Base-by-base conservation (phyloP, 306 rosid species). In the Castanea sativa region DNA sequence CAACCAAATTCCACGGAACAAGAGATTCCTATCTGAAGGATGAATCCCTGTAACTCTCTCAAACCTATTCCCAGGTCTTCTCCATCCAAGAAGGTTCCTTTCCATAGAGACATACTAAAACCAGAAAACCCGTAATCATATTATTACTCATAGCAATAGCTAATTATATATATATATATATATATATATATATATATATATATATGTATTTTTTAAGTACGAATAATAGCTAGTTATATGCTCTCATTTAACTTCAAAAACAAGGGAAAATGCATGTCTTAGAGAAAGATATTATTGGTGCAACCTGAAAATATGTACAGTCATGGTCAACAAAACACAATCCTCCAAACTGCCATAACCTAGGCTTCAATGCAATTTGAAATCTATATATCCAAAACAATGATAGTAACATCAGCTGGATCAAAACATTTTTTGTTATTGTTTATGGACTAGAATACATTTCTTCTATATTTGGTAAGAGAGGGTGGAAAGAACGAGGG, bases 31-130 rank as follows among this genome's bases (percentile, higher is more conserved):
- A 78, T 94, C 97, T 21, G 91, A 80, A 20, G 97, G 98, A 80
- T 92, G 97, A 76, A 92, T 92, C 69, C 97, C 93, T 5, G 97
- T 85, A 13, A 4, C 18, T 84, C 91, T 87, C 88, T 92, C 92
- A 69, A 94, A 92, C 71, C 82, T 84, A 51, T 83, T 91, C 78
- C 98, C 98, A 0, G 90, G 87, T 70, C 25, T 83, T 83, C 75
- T 86, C 97, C 94, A 91, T 82, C 91, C 90, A 67, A 91, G 89
- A 77, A 90, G 71, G 88, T 55, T 90, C 82, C 97, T 90, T 90
- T 94, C 99, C 91, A 81, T 73, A 5, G 91, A n/a, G 32, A 91
- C 82, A 79, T 69, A 89, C 99, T 94, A 87, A 60, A 78, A 80
- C 73, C 79, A 76, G 30, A 81, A n/a, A 79, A 76, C 21, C 65